Evolutionary conservation across 495 filamentous ascomycete genomes (phyloP), one percentile per base, ranked within the genome.

Genomic region (Penicillium nucicola): DNA sequence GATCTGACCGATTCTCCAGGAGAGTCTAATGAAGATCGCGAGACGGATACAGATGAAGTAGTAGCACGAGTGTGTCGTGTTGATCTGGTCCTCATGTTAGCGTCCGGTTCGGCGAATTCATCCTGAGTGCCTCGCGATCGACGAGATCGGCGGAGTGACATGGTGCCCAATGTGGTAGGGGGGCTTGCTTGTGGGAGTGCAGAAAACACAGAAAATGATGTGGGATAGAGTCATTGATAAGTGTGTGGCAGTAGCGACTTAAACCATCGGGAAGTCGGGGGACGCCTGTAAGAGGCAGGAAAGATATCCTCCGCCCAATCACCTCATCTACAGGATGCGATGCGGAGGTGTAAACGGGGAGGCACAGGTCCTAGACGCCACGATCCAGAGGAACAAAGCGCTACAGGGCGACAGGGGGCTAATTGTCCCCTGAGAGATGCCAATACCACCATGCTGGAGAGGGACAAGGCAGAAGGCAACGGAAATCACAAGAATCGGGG

Each of bases 1-100:
- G 87, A 85, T 66, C 79, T 81, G 52, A 73, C 76, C 32, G 71
- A 70, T 51, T 81, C 79, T 60, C 77, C 78, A 45, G 80, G 61
- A 25, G 82, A 80, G 13, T 75, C 75, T 31, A 80, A 70, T 23
- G 75, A 68, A 46, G 76, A 80, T 65, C 79, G 80, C 56, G 79
- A 76, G 42, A 83, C 54, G 35, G 58, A 25, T 15, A 20, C 41
- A 40, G 59, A 64, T 25, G 66, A 60, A 50, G 65, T 53, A 52
- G 65, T 55, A 42, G 67, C 56, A 28, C 67, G 74, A 50, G 65
- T 71, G 31, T 57, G 54, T 57, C 72, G 59, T 44, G 60, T 68
- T 46, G 62, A 50, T 48, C 74, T 77, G 42, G 61, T 45, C 46
- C 33, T 47, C 49, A 50, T 44, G 54, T 77, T 71, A 77, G 72